A percentile compares a stretch with the other conserved stretches of the same genome.
These are phyloP conservation scores for Naganishia liquefaciens DNA, from an alignment of 1,284 basidiomycete genomes.

Conservation along the genomic window DNA sequence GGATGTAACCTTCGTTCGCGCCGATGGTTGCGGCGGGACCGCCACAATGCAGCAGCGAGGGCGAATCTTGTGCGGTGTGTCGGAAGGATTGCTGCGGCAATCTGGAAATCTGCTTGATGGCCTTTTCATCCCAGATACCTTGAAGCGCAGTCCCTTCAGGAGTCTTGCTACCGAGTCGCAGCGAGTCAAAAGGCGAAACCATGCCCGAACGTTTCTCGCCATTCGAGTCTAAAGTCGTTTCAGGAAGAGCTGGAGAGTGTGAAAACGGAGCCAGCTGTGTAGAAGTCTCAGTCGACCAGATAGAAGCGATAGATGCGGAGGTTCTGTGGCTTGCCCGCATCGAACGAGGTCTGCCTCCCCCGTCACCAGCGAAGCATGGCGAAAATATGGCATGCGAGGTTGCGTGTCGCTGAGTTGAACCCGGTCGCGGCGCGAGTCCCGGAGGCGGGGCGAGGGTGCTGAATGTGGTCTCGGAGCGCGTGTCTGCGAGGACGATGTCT, in stretches of 20 bases:
- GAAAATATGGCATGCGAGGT: neutral
- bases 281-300: constrained; percentile 10
- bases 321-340: neutral
- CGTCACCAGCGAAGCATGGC: neutral
- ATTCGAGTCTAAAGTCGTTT: neutral
- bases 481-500: neutral
- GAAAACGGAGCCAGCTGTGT: constrained; percentile 6
- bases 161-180: neutral
- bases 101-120: constrained; percentile 6
- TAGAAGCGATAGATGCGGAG: neutral
- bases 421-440: neutral
- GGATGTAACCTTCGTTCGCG: neutral
- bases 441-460: neutral
- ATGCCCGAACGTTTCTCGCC: neutral
- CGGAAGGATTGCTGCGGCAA: neutral
- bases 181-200: neutral
- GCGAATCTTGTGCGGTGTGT: neutral
- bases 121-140: constrained; percentile 19
- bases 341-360: neutral
- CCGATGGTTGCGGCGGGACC: constrained; percentile 1
- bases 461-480: neutral
- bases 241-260: neutral
- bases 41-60: neutral
- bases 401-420: neutral
- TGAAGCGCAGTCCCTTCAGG: neutral